Conservation (phyloP, 331 rosid genomes). For the Quercus tomentella region DNA sequence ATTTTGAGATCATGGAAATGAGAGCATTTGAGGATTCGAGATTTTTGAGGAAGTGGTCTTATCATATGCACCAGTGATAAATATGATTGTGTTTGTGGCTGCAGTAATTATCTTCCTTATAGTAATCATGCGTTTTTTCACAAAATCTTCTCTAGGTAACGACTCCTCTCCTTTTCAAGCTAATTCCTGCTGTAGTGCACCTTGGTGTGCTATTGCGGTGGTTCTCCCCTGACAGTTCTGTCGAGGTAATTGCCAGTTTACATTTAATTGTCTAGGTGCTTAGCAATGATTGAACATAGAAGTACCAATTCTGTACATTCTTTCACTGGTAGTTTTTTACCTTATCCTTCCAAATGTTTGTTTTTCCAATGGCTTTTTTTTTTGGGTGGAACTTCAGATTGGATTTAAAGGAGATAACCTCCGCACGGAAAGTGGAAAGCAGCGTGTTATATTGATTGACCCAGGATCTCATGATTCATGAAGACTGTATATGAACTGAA, state of each 20-base stretch:
- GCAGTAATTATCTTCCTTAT: not conserved
- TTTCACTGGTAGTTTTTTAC: not conserved
- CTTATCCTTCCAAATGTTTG: not conserved
- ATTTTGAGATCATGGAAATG: not conserved
- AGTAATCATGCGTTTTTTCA: not conserved
- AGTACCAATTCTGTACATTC: not conserved
- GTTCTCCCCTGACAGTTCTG: conserved; percentile 73
- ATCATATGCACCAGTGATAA: not conserved
- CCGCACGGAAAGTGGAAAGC: conserved; percentile 83
- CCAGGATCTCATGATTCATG: conserved; percentile 79
- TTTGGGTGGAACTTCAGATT: conserved; percentile 29
- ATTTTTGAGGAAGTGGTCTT: not conserved
- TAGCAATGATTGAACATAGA: not conserved
- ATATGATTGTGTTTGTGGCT: not conserved
- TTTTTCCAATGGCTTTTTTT: not conserved
- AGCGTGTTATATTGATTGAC: conserved; percentile 75
- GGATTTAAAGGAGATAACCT: conserved; percentile 77
- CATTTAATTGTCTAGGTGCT: conserved; percentile 2
- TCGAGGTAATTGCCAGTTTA: conserved; percentile 53
- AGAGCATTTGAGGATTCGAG: not conserved
- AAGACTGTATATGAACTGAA: conserved; percentile 18
- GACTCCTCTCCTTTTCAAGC: conserved; percentile 92
- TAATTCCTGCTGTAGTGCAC: conserved; percentile 92
- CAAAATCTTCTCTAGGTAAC: conserved; percentile 61
- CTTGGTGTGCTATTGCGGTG: conserved; percentile 89